Percentiles rank a stretch among this genome's conserved stretches.
Conservation (phyloP, 257 asterid species). For the Craterostigma plantagineum region DNA sequence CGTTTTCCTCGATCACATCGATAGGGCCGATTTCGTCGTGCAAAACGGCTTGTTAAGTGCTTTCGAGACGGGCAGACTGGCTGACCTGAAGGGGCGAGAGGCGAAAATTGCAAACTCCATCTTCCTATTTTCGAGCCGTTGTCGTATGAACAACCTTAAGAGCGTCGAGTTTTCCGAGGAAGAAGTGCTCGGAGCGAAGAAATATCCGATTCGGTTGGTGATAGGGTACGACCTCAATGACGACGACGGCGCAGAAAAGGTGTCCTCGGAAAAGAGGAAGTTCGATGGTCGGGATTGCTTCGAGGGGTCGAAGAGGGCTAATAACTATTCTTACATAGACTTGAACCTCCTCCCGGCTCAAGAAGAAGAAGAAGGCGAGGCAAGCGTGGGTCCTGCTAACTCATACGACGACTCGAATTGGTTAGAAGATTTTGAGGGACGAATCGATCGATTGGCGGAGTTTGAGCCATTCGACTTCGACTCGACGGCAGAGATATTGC, state of each 20-base stretch:
- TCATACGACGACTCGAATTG: too few species aligned
- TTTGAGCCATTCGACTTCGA: conserved; percentile 37
- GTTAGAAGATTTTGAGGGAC: conserved; percentile 36
- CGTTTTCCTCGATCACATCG: conserved; percentile 54
- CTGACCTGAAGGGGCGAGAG: conserved; percentile 55
- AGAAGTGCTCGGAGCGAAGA: conserved; percentile 20
- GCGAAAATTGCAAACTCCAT: conserved; percentile 33
- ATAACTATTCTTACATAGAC: conserved; percentile 25
- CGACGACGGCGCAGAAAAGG: neutral
- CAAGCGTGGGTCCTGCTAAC: too few species aligned
- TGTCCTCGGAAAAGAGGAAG: conserved; percentile 26
- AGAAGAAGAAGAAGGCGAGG: conserved; percentile 34
- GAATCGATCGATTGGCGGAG: conserved; percentile 21
- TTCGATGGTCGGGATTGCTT: conserved; percentile 14
- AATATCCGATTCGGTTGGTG: conserved; percentile 28
- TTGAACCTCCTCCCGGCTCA: conserved; percentile 57
- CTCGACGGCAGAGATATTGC: conserved; percentile 18
- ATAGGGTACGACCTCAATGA: conserved; percentile 59
- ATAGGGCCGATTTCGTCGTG: conserved; percentile 51
- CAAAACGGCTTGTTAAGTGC: conserved; percentile 52
- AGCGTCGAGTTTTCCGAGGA: conserved; percentile 44
- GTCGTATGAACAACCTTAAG: conserved; percentile 1
- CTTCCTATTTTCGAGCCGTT: conserved; percentile 28
- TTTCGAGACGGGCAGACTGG: conserved; percentile 34
- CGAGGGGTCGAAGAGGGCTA: conserved; percentile 29